A percentile compares a stretch with the other conserved stretches of the same genome.
Conservation (phyloP, 2,329 filamentous ascomycete genomes). For the Bipolaris oryzae region DNA sequence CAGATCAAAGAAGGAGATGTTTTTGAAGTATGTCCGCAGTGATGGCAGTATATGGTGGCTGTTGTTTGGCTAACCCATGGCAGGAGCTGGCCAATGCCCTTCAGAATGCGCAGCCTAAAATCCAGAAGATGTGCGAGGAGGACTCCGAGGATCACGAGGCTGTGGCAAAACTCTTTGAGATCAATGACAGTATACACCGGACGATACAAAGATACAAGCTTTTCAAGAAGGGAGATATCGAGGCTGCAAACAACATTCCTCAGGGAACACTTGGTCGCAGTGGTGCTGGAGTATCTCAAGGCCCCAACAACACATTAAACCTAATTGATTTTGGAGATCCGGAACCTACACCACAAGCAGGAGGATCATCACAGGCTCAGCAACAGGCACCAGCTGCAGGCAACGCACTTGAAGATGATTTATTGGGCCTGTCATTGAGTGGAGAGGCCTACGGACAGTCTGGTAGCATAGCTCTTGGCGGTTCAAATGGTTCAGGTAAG, state of each 20-base stretch:
- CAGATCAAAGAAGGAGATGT: conserved; percentile 73
- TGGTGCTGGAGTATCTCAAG: conserved; percentile 66
- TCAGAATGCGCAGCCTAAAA: conserved; percentile 95
- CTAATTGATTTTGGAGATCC: conserved; percentile 87
- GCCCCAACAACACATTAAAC: conserved; percentile 79
- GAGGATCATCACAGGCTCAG: conserved; percentile 43
- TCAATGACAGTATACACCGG: conserved; percentile 98
- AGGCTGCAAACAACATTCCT: conserved; percentile 81
- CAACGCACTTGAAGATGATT: conserved; percentile 82
- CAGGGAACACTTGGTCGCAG: conserved; percentile 76
- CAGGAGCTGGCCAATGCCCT: conserved; percentile 86
- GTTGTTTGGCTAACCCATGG: conserved; percentile 22
- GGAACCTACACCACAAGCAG: conserved; percentile 55
- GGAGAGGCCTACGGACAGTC: conserved; percentile 73
- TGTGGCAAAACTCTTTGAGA: conserved; percentile 91
- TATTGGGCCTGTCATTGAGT: conserved; percentile 81
- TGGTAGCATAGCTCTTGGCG: conserved; percentile 83
- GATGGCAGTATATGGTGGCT: conserved; percentile 33
- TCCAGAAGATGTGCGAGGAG: conserved; percentile 99
- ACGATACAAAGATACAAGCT: conserved; percentile 95
- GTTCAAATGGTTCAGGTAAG: conserved; percentile 49
- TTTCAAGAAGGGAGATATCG: conserved; percentile 92
- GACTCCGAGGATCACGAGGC: conserved; percentile 97
- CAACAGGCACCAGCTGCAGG: conserved; percentile 58
- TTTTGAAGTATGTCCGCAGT: conserved; percentile 60